Percentiles rank a stretch among this genome's conserved stretches.
phyloP scores from a whole-genome alignment of 2,329 filamentous ascomycete genomes.

The Sporothrix curviconia region DNA sequence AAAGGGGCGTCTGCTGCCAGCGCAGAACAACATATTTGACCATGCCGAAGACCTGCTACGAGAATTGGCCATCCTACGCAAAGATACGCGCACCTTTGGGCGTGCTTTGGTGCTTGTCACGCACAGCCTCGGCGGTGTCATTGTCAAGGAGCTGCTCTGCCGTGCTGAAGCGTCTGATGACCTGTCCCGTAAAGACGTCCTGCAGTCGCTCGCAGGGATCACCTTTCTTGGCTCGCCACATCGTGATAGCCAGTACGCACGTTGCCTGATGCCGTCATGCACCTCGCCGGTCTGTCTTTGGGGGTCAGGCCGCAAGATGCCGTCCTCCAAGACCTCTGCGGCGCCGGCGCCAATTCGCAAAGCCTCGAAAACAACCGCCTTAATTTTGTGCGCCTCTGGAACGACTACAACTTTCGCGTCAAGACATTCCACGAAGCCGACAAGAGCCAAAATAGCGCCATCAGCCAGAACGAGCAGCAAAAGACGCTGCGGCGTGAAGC shows the following conservation, averaged over 20 bases:
- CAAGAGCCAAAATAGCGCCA: slow-evolving; percentile 7
- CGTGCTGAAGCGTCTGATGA: slow-evolving; percentile 24
- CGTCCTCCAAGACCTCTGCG: slow-evolving; percentile 25
- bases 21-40: slow-evolving; percentile 26
- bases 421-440: slow-evolving; percentile 27
- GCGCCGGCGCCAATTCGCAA: slow-evolving; percentile 17
- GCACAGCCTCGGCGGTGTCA: slow-evolving; percentile 27
- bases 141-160: slow-evolving; percentile 30
- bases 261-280: slow-evolving; percentile 24
- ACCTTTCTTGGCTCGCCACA: slow-evolving; percentile 28
- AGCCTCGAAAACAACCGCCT: slow-evolving; percentile 22
- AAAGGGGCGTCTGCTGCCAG: slow-evolving; percentile 23
- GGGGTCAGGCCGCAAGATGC: slow-evolving; percentile 21
- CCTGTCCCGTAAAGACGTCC: slow-evolving; percentile 20
- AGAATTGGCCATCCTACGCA: slow-evolving; percentile 22
- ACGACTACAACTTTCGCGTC: slow-evolving; percentile 29
- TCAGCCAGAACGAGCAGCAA: slow-evolving; percentile 2
- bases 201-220: slow-evolving; percentile 24
- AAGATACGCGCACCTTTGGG: slow-evolving; percentile 11
- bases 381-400: slow-evolving; percentile 26
- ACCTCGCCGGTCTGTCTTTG: slow-evolving; percentile 24
- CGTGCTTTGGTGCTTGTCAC: slow-evolving; percentile 26
- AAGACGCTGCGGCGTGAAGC: slow-evolving; percentile 23
- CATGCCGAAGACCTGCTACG: slow-evolving; percentile 25
- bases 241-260: slow-evolving; percentile 24